Evolutionary conservation across 2,329 filamentous ascomycete genomes (phyloP), one percentile per base, ranked within the genome.

Genomic region (Ascochyta clinopodiicola): DNA sequence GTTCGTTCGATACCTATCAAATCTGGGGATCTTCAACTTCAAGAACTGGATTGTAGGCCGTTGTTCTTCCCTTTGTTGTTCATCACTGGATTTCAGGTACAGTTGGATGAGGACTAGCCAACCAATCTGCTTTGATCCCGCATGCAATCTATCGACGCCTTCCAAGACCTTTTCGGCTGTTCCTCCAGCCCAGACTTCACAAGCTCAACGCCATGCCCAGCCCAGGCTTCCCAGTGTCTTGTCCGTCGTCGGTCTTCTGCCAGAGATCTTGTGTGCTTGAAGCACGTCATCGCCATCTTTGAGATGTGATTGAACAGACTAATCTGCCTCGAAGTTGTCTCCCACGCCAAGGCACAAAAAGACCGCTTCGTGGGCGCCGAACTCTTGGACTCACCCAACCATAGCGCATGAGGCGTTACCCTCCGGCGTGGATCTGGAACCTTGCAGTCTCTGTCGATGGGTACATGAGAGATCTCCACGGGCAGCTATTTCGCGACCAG

Each of bases 181-280:
- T 49, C 43, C 36, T 53, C 42, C 39, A 64, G 69, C 69, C 71
- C 64, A 71, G 69, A 60, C 56, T 60, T 57, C 38, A 64, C 64
- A 70, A 70, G 63, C 62, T 68, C 68, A 67, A 59, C 64, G 59
- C 55, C 60, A 51, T 51, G 48, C 27, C 50, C 44, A 44, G 58
- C 57, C 56, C 61, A 68, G 59, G 55, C 59, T 64, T 52, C 58
- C 56, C 53, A 51, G 56, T 48, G 51, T 61, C 63, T 64, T 65
- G 64, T 67, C 57, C 43, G 48, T 36, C 42, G 40, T 49, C 50
- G 57, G 56, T 46, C 36, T 45, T 57, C 51, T 37, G 45, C 17
- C 27, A 57, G 52, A 50, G 47, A 55, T 61, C 43, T 51, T 60
- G 48, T 44, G 54, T 54, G 43, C 55, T 38, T 25, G 44, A 50